These are phyloP conservation scores for Aristolochia contorta DNA, from an alignment of 164 flowering plant species.

Conservation along the genomic window DNA sequence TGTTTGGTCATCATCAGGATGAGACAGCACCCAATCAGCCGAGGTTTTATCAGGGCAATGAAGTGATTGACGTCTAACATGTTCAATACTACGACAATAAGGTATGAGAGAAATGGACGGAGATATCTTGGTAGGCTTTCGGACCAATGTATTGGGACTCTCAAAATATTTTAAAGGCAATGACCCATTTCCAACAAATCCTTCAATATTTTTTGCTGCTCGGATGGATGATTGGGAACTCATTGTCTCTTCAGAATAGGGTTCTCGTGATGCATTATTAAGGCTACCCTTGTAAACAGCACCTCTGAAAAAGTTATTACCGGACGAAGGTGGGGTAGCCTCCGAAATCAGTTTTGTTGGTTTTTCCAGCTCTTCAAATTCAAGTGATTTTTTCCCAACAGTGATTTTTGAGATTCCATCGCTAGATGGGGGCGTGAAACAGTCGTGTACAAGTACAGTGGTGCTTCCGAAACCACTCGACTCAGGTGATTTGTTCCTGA, in stretches of 20 bases:
- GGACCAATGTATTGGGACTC: neutral
- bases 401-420: neutral
- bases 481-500: conserved; percentile 10
- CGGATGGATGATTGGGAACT: too few species aligned
- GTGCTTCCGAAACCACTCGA: conserved; percentile 15
- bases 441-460: neutral
- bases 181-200: neutral
- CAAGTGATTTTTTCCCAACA: neutral
- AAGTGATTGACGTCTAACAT: too few species aligned
- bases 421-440: neutral
- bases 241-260: too few species aligned
- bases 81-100: neutral
- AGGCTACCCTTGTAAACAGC: too few species aligned
- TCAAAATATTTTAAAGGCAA: neutral
- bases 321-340: conserved; percentile 1
- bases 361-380: neutral
- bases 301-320: neutral
- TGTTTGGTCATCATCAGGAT: conserved; percentile 1
- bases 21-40: conserved; percentile 39
- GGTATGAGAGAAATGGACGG: neutral
- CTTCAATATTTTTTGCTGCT: too few species aligned
- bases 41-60: conserved; percentile 49
- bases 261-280: too few species aligned
- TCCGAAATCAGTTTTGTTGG: neutral
- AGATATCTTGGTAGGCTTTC: neutral